Evolutionary conservation across 148 eudicot species (phyloP).

Genomic region (Rhododendron mucronatum): DNA sequence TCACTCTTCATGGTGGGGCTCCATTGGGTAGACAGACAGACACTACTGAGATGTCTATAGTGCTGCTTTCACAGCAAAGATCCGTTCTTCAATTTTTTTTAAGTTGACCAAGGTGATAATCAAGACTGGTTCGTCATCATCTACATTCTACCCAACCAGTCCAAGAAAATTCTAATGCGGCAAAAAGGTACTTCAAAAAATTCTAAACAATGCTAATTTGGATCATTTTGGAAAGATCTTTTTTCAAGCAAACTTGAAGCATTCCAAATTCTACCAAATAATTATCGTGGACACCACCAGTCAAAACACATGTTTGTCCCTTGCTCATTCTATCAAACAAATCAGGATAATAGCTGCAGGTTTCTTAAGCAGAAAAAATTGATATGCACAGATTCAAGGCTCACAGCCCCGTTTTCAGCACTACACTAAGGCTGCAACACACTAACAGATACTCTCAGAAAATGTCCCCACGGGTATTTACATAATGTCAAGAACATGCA

Average conservation of each 20-base stretch:
- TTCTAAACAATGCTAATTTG: not conserved
- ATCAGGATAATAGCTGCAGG: not conserved
- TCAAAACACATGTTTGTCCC: not conserved
- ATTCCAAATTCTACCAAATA: not conserved
- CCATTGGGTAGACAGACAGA: not conserved
- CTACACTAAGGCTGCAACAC: not conserved
- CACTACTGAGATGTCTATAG: not conserved
- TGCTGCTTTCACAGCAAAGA: not conserved
- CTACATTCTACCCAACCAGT: not conserved
- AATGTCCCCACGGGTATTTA: not conserved
- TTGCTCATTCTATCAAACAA: slow-evolving; percentile 1
- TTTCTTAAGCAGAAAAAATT: not conserved
- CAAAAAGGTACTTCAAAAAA: not conserved
- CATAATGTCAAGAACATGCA: not conserved
- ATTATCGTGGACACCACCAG: not conserved
- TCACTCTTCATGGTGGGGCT: slow-evolving; percentile 11
- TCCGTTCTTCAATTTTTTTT: not conserved
- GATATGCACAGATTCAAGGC: not conserved
- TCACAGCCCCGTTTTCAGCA: not conserved
- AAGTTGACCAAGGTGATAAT: slow-evolving; percentile 11
- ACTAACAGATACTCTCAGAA: not conserved
- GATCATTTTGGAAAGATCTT: not conserved
- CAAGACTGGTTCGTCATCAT: slow-evolving; percentile 10
- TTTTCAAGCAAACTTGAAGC: not conserved
- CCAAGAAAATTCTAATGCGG: slow-evolving; percentile 7